phyloP scores from a whole-genome alignment of 441 rosid genomes.

The Populus hybrid region DNA sequence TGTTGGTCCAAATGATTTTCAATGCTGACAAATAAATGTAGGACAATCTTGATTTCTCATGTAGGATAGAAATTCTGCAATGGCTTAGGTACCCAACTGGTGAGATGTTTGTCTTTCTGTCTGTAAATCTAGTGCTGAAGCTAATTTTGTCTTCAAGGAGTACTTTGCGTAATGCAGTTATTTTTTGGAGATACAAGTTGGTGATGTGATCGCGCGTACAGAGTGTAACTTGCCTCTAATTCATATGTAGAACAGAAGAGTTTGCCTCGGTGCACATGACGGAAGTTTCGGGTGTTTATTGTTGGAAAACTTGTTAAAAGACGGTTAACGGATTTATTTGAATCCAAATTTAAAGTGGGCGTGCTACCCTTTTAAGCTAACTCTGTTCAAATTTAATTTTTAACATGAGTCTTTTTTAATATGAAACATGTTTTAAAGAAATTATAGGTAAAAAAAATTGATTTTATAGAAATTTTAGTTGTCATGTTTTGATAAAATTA shows the following conservation, averaged over 20 bases:
- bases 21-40: slow-evolving; percentile 23
- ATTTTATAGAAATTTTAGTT: too few relatives aligned
- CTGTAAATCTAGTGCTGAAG: slow-evolving; percentile 14
- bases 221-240: background rate
- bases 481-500: too few relatives aligned
- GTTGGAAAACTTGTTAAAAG: too few relatives aligned
- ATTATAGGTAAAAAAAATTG: too few relatives aligned
- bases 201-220: background rate
- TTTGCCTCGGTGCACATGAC: background rate
- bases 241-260: background rate
- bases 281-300: background rate
- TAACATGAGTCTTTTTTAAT: too few relatives aligned
- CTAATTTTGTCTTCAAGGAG: background rate
- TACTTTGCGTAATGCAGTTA: background rate
- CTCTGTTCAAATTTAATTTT: too few relatives aligned
- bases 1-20: slow-evolving; percentile 4
- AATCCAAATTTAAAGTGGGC: too few relatives aligned
- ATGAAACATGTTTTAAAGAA: too few relatives aligned
- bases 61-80: background rate
- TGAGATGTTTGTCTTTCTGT: background rate
- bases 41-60: background rate
- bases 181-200: background rate
- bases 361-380: too few relatives aligned
- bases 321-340: too few relatives aligned
- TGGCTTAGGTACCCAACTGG: background rate